Evolutionary conservation across 306 rosid species (phyloP), one percentile per base, ranked within the genome.

Genomic region (Macrotyloma uniflorum): DNA sequence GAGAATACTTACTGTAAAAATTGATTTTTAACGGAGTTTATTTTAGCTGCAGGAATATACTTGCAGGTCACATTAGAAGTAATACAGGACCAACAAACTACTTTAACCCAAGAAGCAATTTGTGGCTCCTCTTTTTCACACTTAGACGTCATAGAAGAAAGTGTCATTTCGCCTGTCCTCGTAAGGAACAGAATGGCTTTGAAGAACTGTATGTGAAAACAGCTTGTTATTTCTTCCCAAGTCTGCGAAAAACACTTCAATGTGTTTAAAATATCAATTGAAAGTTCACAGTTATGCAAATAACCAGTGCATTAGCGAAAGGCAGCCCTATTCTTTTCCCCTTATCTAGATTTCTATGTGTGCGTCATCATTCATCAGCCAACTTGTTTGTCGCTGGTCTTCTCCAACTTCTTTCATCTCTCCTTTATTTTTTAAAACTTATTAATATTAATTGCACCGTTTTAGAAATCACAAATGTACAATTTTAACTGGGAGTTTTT

Each of bases 361-460:
- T 64, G 5, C 80, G 84, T 38, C 76, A 58, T 49, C 78, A 68
- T 54, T 88, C 61, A 30, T 77, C 62, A 26, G 13, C 87, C 71
- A 90, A 88, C 8, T 80, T 90, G 66, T 88, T 87, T 46, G 83
- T 91, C 11, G 81, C 87, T 81, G 93, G 96, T 91, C 16, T 16
- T 75, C 72, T 70, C 30, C n/a, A 20, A 12, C 33, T 53, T 0
- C 3, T 28, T 61, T 53, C 68, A 40, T 58, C 77, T 35, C 35
- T 32, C 30, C 32, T 65, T 40, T 14, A 0, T 13, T 24, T 35
- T 59, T 8, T 4, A 3, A 13, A n/a, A 6, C 10, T 19, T 11
- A 33, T 1, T 16, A 16, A 50, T 1, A 18, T 26, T 1, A 1
- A 13, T 42, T 68, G 26, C 54, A 40, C 6, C 1, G 9, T 38